These are phyloP conservation scores for Debaryomyces fabryi DNA, from an alignment of 1,139 yeast species.

Conservation along the genomic window DNA sequence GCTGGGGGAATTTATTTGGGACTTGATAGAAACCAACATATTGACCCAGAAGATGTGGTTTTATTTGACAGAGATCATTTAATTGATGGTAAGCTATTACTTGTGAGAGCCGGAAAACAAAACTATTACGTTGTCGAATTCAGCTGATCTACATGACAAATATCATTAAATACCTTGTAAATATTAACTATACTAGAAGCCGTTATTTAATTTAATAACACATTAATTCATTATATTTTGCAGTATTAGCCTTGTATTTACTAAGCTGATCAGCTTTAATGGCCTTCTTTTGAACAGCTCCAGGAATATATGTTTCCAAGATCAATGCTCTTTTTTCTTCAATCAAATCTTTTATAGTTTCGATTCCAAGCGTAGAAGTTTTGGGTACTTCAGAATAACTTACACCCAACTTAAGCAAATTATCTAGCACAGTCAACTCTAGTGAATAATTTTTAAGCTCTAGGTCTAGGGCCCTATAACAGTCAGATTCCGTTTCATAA, in stretches of 20 bases:
- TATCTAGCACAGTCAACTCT: constrained; percentile 18
- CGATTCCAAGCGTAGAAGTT: constrained; percentile 1
- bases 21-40: constrained; percentile 55
- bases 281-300: constrained; percentile 8
- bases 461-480: constrained; percentile 16
- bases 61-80: constrained; percentile 51
- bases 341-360: constrained; percentile 13
- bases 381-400: constrained; percentile 8
- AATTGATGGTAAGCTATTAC: constrained; percentile 60
- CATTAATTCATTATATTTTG: constrained; percentile 13
- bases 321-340: constrained; percentile 13
- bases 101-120: constrained; percentile 78
- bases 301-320: constrained; percentile 12
- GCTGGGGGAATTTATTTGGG: constrained; percentile 80
- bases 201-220: constrained; percentile 11
- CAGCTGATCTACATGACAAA: constrained; percentile 7
- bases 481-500: constrained; percentile 16
- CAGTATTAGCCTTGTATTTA: constrained; percentile 12
- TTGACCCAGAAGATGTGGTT: constrained; percentile 52
- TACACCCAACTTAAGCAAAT: constrained; percentile 7
- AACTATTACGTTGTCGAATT: constrained; percentile 59
- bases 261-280: constrained; percentile 9
- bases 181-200: constrained; percentile 2
- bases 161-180: constrained; percentile 9
- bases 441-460: constrained; percentile 15